Conservation (phyloP, 306 rosid species). For the Acacia crassicarpa region DNA sequence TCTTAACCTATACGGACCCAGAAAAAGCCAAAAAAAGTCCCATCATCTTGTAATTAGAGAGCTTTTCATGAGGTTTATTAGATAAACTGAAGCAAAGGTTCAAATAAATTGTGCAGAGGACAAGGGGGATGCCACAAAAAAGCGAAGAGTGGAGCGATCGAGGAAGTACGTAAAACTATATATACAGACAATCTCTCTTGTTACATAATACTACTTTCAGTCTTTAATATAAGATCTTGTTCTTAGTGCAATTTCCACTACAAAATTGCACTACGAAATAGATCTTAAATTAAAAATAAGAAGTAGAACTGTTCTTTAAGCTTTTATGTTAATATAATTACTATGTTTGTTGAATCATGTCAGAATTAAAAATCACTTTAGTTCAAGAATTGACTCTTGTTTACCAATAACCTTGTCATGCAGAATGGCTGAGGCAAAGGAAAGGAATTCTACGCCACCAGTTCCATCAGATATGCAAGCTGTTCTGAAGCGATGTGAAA, state of each 20-base stretch:
- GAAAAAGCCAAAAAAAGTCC: not conserved
- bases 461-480: constrained; percentile 89
- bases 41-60: not conserved
- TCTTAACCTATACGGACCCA: not conserved
- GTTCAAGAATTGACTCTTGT: not conserved
- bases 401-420: constrained; percentile 24
- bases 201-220: not conserved
- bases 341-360: not conserved
- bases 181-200: constrained; percentile 13
- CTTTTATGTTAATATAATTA: not conserved
- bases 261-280: too few relatives aligned
- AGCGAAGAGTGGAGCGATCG: constrained; percentile 94
- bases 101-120: constrained; percentile 58
- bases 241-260: too few relatives aligned
- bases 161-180: constrained; percentile 64
- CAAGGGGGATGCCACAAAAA: constrained; percentile 82
- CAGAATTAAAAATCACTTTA: not conserved
- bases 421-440: constrained; percentile 99
- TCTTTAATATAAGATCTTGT: too few relatives aligned
- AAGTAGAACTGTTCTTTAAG: not conserved
- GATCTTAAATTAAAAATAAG: too few relatives aligned
- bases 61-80: not conserved
- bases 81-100: constrained; percentile 12
- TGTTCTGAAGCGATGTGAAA: constrained; percentile 81
- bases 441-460: constrained; percentile 74